Conservation (phyloP, 2,329 filamentous ascomycete species). For the Cladophialophora carrionii region DNA sequence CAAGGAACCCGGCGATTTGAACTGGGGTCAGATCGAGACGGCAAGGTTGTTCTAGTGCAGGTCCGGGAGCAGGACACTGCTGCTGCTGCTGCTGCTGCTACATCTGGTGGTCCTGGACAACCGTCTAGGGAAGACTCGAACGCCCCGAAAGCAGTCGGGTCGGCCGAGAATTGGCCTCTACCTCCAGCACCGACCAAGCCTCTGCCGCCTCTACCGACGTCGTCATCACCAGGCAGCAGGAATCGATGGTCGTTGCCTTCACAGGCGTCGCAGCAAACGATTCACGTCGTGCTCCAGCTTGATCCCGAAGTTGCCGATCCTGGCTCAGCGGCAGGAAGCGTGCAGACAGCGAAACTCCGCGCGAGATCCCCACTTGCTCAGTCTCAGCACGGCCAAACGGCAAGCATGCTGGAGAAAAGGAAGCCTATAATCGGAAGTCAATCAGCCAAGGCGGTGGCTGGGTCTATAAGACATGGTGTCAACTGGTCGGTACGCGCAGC, state of each 20-base stretch:
- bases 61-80: slow-evolving; percentile 15
- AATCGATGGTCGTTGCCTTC: neutral
- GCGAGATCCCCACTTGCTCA: neutral
- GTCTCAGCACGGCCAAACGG: neutral
- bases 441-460: neutral
- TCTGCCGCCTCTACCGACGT: neutral
- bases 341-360: neutral
- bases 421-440: neutral
- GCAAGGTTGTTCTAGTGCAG: slow-evolving; percentile 31
- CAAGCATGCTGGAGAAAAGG: neutral
- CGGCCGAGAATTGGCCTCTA: slow-evolving; percentile 15
- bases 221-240: neutral
- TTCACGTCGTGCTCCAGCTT: slow-evolving; percentile 1
- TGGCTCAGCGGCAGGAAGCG: neutral
- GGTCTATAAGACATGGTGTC: neutral
- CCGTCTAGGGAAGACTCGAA: neutral
- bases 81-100: neutral
- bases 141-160: neutral
- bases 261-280: neutral
- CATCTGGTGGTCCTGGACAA: neutral
- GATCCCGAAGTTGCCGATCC: neutral
- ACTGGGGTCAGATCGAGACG: slow-evolving; percentile 54
- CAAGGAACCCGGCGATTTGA: slow-evolving; percentile 76
- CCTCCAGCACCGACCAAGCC: slow-evolving; percentile 2
- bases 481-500: neutral